These are phyloP conservation scores for Wallacemonas sp. DNA, from an alignment of 208 protist genomes.

Conservation along the genomic window DNA sequence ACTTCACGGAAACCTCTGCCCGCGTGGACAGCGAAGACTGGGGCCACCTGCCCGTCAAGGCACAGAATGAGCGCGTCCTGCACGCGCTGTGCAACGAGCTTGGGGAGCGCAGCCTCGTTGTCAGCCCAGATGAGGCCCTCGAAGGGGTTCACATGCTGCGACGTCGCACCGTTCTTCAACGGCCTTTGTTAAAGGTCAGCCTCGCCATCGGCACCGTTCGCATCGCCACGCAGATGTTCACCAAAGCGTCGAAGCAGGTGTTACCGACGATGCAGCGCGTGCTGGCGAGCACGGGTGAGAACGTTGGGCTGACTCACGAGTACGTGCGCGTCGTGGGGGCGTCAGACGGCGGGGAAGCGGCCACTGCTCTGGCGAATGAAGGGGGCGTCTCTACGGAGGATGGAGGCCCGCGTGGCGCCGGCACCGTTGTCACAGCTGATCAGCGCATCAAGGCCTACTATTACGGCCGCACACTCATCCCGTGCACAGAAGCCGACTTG, in stretches of 20 bases:
- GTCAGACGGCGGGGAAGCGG: not conserved
- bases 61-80: conserved; percentile 71
- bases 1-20: conserved; percentile 34
- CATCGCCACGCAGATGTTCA: conserved; percentile 74
- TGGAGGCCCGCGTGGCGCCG: conserved; percentile 17
- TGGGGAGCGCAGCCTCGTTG: conserved; percentile 32
- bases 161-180: conserved; percentile 38
- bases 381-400: not conserved
- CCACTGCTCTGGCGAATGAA: not conserved
- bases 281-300: conserved; percentile 36
- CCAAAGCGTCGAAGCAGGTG: conserved; percentile 49
- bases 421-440: conserved; percentile 7
- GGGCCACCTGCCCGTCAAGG: conserved; percentile 26
- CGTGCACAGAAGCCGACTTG: conserved; percentile 72
- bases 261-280: conserved; percentile 60
- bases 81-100: conserved; percentile 34
- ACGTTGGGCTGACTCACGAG: conserved; percentile 20
- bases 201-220: conserved; percentile 70
- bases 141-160: conserved; percentile 22
- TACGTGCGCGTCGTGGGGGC: conserved; percentile 16
- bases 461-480: conserved; percentile 81
- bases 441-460: conserved; percentile 63
- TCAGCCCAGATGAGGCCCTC: conserved; percentile 42
- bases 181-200: conserved; percentile 29
- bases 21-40: conserved; percentile 16